phyloP scores from a whole-genome alignment of 2,329 filamentous ascomycete species.

The Samsoniella hepiali region DNA sequence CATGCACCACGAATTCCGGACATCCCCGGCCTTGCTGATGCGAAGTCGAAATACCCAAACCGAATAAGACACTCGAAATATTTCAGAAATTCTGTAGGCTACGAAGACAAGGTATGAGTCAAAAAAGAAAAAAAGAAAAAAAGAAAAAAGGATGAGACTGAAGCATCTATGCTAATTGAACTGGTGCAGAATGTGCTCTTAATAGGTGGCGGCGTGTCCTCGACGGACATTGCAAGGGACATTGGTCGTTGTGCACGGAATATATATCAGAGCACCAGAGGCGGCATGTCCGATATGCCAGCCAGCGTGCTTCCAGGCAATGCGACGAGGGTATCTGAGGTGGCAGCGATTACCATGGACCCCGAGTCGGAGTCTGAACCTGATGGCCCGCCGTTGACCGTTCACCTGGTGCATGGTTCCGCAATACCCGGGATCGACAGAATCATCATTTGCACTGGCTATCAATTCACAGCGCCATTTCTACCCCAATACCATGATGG shows the following conservation, averaged over 20 bases:
- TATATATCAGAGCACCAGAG: constrained; percentile 51
- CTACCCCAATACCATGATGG: constrained; percentile 47
- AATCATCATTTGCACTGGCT: neutral
- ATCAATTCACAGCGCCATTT: constrained; percentile 61
- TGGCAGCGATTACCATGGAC: constrained; percentile 38
- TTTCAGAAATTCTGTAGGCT: constrained; percentile 47
- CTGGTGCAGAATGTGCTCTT: constrained; percentile 48
- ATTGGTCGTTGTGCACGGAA: constrained; percentile 33
- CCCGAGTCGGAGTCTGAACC: no score
- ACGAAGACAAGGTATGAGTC: constrained; percentile 26
- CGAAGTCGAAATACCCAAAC: constrained; percentile 36
- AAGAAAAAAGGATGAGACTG: no score
- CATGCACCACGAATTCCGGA: constrained; percentile 59
- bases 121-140: no score
- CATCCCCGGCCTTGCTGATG: constrained; percentile 61
- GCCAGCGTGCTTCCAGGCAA: constrained; percentile 52
- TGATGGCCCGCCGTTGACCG: neutral
- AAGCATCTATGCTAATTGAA: neutral
- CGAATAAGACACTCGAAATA: neutral
- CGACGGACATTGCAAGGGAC: constrained; percentile 42
- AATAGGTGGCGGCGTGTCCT: constrained; percentile 50
- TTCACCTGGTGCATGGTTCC: neutral
- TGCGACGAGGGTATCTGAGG: constrained; percentile 49
- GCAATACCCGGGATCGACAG: constrained; percentile 45
- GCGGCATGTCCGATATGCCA: constrained; percentile 57